Evolutionary conservation across 768 basidiomycete species (phyloP).

Genomic region (Mycena pura): DNA sequence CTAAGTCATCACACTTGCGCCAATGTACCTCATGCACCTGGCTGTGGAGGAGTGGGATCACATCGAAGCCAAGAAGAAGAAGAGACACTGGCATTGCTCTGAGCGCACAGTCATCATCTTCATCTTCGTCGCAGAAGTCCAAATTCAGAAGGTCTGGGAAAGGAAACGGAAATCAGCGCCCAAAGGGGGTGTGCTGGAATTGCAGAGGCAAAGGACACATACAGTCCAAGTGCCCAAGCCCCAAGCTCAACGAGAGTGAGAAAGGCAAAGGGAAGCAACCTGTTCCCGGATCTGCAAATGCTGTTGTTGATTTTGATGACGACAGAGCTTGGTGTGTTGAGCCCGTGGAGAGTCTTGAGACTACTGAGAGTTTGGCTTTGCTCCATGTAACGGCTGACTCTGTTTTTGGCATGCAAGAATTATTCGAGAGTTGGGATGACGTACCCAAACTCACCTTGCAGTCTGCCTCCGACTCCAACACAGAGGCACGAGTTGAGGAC

Average conservation of each 20-base stretch:
- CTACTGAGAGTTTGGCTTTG: not conserved
- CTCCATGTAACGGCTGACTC: not conserved
- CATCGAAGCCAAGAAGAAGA: not conserved
- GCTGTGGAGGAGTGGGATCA: conserved; percentile 2
- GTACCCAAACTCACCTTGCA: not conserved
- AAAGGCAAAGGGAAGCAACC: conserved; percentile 17
- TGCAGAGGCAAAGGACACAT: conserved; percentile 37
- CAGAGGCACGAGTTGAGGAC: not conserved
- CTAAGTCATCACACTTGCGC: not conserved
- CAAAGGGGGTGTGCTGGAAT: conserved; percentile 33
- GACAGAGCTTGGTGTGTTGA: conserved; percentile 19
- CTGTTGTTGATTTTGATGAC: conserved; percentile 20
- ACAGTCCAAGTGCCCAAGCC: conserved; percentile 30
- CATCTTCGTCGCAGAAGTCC: not conserved
- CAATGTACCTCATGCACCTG: not conserved
- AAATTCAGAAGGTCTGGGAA: not conserved
- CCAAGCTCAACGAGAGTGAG: conserved; percentile 12
- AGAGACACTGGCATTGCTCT: conserved; percentile 2
- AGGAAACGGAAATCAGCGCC: conserved; percentile 6
- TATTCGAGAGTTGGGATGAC: not conserved
- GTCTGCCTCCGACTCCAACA: not conserved
- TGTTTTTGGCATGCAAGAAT: not conserved
- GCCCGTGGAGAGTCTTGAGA: not conserved
- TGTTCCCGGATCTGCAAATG: too few relatives aligned
- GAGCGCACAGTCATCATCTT: not conserved